These are phyloP conservation scores for Termitomyces sp. DNA, from an alignment of 768 basidiomycete genomes.

Conservation along the genomic window DNA sequence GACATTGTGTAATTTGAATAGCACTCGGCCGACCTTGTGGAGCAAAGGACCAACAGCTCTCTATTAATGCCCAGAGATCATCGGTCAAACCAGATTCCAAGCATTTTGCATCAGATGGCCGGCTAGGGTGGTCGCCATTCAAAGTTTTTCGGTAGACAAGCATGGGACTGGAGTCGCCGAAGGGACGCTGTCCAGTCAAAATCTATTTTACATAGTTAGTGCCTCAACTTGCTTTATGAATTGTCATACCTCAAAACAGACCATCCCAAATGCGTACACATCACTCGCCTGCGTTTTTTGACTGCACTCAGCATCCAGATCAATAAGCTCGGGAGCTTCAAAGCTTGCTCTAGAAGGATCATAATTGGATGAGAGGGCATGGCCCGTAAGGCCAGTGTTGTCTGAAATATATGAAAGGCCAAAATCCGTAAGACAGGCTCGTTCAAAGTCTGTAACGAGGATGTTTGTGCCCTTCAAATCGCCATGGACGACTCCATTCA, in stretches of 20 bases:
- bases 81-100: neutral
- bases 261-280: conserved; percentile 9
- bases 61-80: neutral
- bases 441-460: conserved; percentile 14
- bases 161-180: neutral
- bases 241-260: conserved; percentile 6
- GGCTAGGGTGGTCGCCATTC: neutral
- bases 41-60: neutral
- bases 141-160: neutral
- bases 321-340: conserved; percentile 32
- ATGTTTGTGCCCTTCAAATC: conserved; percentile 39
- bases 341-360: conserved; percentile 29
- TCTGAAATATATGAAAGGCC: conserved; percentile 34
- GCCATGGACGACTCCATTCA: conserved; percentile 39
- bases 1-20: neutral
- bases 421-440: conserved; percentile 50
- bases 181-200: conserved; percentile 1
- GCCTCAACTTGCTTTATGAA: neutral
- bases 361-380: conserved; percentile 13
- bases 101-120: neutral
- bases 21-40: neutral
- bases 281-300: conserved; percentile 7
- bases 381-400: conserved; percentile 13
- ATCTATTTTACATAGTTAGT: neutral
- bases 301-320: conserved; percentile 15